phyloP scores from a whole-genome alignment of 208 protist genomes.

The Acanthamoeba sp. region DNA sequence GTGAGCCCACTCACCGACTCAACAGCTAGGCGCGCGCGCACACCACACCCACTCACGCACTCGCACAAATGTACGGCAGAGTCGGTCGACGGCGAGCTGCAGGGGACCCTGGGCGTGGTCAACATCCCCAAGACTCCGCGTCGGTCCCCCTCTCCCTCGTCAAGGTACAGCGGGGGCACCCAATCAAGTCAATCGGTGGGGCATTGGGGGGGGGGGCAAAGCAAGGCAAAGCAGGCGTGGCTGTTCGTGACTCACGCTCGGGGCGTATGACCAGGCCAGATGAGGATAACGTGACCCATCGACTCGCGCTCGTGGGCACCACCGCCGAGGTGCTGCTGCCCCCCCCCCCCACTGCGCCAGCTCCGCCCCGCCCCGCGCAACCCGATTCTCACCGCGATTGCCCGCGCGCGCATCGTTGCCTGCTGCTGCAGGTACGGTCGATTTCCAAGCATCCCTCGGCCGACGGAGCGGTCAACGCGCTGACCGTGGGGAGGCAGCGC shows the following conservation, averaged over 20 bases:
- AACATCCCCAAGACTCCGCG: slow-evolving; percentile 9
- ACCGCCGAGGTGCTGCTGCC: neutral
- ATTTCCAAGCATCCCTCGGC: slow-evolving; percentile 24
- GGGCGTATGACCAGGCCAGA: neutral
- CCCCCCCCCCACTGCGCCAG: neutral
- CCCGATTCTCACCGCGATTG: no score
- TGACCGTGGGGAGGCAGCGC: slow-evolving; percentile 32
- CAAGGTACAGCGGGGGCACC: neutral
- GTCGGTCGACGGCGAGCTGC: neutral
- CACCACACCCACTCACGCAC: neutral
- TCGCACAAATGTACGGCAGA: neutral
- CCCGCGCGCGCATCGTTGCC: no score
- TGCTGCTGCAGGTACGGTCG: neutral
- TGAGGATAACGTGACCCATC: neutral
- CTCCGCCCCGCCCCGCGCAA: neutral
- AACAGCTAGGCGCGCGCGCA: neutral
- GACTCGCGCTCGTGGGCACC: slow-evolving; percentile 41
- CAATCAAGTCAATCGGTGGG: no score
- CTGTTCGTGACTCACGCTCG: no score
- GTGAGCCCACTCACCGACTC: neutral
- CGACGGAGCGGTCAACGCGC: slow-evolving; percentile 9
- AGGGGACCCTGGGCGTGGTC: slow-evolving; percentile 23
- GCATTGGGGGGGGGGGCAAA: no score
- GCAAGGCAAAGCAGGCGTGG: no score
- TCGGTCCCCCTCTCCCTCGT: neutral